These are phyloP conservation scores for Lipomyces orientalis DNA, from an alignment of 805 yeast genomes.

Conservation along the genomic window DNA sequence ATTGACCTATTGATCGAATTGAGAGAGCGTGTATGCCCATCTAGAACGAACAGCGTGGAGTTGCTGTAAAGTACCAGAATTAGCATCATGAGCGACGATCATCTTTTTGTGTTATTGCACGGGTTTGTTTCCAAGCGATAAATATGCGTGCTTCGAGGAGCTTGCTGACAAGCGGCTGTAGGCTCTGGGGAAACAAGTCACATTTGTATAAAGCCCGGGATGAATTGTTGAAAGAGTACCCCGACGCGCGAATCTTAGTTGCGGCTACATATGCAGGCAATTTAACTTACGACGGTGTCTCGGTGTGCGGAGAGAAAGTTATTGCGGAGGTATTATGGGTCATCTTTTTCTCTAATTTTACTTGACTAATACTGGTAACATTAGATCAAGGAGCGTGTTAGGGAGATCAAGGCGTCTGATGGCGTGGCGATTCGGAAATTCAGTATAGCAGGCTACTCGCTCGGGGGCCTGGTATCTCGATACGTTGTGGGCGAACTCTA, in stretches of 20 bases:
- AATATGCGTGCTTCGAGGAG: not conserved
- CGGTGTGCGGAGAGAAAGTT: constrained; percentile 70
- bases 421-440: constrained; percentile 59
- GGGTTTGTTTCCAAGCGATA: constrained; percentile 55
- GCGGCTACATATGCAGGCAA: constrained; percentile 36
- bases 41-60: not conserved
- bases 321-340: constrained; percentile 61
- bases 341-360: not conserved
- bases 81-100: constrained; percentile 44
- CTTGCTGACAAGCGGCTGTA: constrained; percentile 19
- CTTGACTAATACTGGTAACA: not conserved
- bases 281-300: constrained; percentile 78
- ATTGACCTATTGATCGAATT: too few relatives aligned
- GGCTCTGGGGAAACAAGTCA: constrained; percentile 68
- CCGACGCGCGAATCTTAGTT: constrained; percentile 46
- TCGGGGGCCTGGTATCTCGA: constrained; percentile 86
- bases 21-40: not conserved
- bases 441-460: constrained; percentile 82
- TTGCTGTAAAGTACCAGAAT: not conserved
- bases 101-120: constrained; percentile 74
- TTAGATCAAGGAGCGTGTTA: constrained; percentile 49
- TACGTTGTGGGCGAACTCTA: constrained; percentile 74
- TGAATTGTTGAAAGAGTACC: constrained; percentile 48
- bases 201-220: constrained; percentile 60
- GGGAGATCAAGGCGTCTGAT: constrained; percentile 54